A percentile compares a stretch with the other conserved stretches of the same genome.
Conservation (phyloP, 257 asterid species). For the Solanum virginianum region DNA sequence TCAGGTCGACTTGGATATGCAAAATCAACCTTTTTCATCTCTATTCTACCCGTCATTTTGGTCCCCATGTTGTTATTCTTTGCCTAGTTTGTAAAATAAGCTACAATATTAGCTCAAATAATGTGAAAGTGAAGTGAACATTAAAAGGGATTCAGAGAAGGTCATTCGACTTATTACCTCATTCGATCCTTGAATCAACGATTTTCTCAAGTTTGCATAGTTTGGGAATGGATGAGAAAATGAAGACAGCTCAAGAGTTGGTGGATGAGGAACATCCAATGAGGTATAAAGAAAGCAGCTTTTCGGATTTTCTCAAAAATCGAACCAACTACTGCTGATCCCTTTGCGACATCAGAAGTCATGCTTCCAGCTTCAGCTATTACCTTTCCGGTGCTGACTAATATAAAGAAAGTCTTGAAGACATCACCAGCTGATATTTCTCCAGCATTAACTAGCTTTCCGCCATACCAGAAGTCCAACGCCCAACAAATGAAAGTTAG, state of each 20-base stretch:
- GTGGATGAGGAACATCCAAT: slow-evolving; percentile 16
- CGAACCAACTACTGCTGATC: slow-evolving; percentile 71
- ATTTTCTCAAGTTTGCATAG: slow-evolving; percentile 43
- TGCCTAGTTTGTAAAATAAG: slow-evolving; percentile 10
- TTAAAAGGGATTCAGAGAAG: background rate
- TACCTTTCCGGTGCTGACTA: slow-evolving; percentile 77
- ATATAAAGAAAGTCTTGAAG: slow-evolving; percentile 58
- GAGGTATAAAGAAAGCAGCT: background rate
- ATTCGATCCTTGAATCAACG: slow-evolving; percentile 32
- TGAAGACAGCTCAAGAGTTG: slow-evolving; percentile 22
- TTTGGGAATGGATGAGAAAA: slow-evolving; percentile 33
- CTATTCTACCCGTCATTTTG: slow-evolving; percentile 39
- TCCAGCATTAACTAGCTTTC: slow-evolving; percentile 46
- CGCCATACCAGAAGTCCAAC: slow-evolving; percentile 85
- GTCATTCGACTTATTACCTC: slow-evolving; percentile 24
- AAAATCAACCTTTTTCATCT: slow-evolving; percentile 58
- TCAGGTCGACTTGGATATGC: slow-evolving; percentile 57
- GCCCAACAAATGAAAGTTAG: slow-evolving; percentile 81
- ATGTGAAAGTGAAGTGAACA: background rate
- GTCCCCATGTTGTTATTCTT: slow-evolving; percentile 17
- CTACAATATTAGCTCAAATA: background rate
- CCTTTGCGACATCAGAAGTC: slow-evolving; percentile 82
- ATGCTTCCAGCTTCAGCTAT: slow-evolving; percentile 94
- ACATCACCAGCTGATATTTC: slow-evolving; percentile 73
- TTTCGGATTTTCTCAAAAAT: slow-evolving; percentile 22